These are phyloP conservation scores for Yamadazyma triangularis DNA, from an alignment of 1,139 yeast species.

Conservation along the genomic window DNA sequence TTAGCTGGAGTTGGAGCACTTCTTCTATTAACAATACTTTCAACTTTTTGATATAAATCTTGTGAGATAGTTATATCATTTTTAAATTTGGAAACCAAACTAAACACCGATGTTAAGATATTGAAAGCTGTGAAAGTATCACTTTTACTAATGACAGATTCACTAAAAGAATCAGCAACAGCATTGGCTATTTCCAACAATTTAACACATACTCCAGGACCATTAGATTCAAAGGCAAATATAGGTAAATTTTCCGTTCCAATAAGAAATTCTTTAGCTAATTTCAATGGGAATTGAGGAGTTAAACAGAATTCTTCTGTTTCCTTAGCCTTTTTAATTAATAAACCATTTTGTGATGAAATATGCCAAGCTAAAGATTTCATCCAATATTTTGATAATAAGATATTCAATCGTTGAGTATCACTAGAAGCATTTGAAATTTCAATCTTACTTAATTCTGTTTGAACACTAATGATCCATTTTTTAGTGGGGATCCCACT, in stretches of 20 bases:
- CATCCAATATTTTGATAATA: constrained; percentile 35
- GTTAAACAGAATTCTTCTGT: constrained; percentile 17
- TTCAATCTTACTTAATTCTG: constrained; percentile 20
- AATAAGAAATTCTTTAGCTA: constrained; percentile 27
- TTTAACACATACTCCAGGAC: constrained; percentile 37
- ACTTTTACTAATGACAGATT: constrained; percentile 12
- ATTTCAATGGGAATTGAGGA: constrained; percentile 25
- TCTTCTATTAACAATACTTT: constrained; percentile 11
- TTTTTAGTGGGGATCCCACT: constrained; percentile 15
- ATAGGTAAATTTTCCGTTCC: constrained; percentile 25
- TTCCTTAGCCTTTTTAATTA: constrained; percentile 9
- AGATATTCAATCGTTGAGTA: constrained; percentile 31
- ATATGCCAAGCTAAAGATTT: constrained; percentile 35
- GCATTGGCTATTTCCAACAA: constrained; percentile 30
- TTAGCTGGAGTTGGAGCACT: constrained; percentile 9
- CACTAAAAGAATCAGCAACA: constrained; percentile 23
- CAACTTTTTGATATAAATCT: constrained; percentile 20
- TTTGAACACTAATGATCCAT: constrained; percentile 29
- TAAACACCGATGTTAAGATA: constrained; percentile 19
- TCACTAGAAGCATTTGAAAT: constrained; percentile 20
- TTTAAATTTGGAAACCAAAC: constrained; percentile 21
- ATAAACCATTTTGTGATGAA: constrained; percentile 23
- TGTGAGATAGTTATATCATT: constrained; percentile 23
- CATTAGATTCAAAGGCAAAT: constrained; percentile 36
- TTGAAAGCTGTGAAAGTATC: constrained; percentile 16